Base-by-base conservation (phyloP, 768 basidiomycete genomes). In the Psilocybe cubensis region DNA sequence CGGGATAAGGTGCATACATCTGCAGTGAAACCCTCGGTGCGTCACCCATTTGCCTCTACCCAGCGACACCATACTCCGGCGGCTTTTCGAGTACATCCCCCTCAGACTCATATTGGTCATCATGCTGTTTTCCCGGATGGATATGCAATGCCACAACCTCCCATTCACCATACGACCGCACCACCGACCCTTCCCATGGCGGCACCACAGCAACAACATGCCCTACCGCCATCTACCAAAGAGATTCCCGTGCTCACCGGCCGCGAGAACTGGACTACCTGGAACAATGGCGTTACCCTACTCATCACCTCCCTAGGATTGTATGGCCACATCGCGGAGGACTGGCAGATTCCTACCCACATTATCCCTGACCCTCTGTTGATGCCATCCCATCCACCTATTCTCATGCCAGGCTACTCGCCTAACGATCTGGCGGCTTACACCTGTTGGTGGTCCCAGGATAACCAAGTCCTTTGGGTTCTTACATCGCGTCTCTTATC, bases 181-280 rank as follows among this genome's bases (percentile, higher is more conserved):
- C 14, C 31, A 7, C 9, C 14, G 2, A 31, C 7, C n/a, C n/a
- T n/a, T n/a, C n/a, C n/a, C n/a, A n/a, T n/a, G n/a, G n/a, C n/a
- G n/a, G n/a, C n/a, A n/a, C n/a, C n/a, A n/a, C n/a, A n/a, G n/a
- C n/a, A n/a, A n/a, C n/a, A n/a, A n/a, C n/a, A n/a, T 31, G 7
- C 9, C 7, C 14, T 31, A 8, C 31, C 48, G 35, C 54, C 44
- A 38, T 40, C 54, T 38, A 49, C 55, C 5, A 56, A 49, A 43
- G 55, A 56, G 4, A 56, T 56, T 42, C 55, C 55, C 20, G 28
- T 40, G 41, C 48, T 56, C 4, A 31, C 55, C 10, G 24, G 47
- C 7, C 38, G 28, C 20, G 27, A 40, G 46, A 46, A 56, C 35
- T 56, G 54, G 54, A 45, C 44, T 25, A 10, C 54, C 10, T 56